A percentile compares a stretch with the other conserved stretches of the same genome.
Evolutionary conservation across 2,329 filamentous ascomycete species (phyloP).

Genomic region (Sarocladium brachiariae): DNA sequence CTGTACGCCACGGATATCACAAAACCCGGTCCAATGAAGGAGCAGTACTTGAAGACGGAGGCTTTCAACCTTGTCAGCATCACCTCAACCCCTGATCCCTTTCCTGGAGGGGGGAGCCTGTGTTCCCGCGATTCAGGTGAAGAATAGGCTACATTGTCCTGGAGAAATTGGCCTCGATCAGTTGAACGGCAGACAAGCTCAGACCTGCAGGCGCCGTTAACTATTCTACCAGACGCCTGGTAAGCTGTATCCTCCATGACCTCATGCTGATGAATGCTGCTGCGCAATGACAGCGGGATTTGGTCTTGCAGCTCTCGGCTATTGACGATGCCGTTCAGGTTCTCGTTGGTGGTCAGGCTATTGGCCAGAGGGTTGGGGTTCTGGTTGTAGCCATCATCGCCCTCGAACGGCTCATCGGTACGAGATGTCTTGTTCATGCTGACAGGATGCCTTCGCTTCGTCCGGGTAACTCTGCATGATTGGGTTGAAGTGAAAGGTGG

Average conservation of each 20-base stretch:
- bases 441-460: too few species aligned
- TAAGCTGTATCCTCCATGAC: too few species aligned
- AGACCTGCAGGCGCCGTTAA: too few species aligned
- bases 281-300: too few species aligned
- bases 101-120: not conserved
- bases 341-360: conserved; percentile 38
- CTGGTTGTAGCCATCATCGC: not conserved
- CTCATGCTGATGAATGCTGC: too few species aligned
- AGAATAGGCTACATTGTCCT: too few species aligned
- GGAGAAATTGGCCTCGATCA: too few species aligned
- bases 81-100: not conserved
- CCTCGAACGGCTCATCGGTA: not conserved
- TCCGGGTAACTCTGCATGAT: too few species aligned
- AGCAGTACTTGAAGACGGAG: conserved; percentile 9
- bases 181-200: too few species aligned
- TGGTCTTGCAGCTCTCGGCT: conserved; percentile 20
- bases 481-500: too few species aligned
- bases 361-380: not conserved
- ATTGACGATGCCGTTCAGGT: conserved; percentile 40
- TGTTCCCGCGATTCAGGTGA: not conserved
- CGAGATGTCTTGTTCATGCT: not conserved
- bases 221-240: too few species aligned
- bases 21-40: conserved; percentile 58
- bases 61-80: not conserved
- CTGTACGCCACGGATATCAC: conserved; percentile 55